Percentiles rank a stretch among this genome's conserved stretches.
phyloP scores from a whole-genome alignment of 2,329 filamentous ascomycete species.

The Colletotrichum theobromicola region DNA sequence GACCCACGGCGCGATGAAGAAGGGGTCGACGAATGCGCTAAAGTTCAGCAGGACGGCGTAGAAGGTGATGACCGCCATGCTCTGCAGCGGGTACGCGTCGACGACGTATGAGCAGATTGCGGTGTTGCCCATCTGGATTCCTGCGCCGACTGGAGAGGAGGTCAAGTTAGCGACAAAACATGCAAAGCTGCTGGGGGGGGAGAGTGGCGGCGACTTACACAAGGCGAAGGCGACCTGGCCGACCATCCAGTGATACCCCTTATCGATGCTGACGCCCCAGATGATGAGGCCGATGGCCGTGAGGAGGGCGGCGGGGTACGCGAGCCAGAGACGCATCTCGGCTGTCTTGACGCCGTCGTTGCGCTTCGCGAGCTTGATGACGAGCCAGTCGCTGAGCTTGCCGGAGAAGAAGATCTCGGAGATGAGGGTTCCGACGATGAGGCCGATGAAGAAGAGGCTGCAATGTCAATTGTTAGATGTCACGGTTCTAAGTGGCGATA shows the following conservation, averaged over 20 bases:
- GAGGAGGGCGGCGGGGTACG: slow-evolving; percentile 55
- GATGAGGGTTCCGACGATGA: slow-evolving; percentile 57
- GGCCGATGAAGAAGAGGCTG: slow-evolving; percentile 55
- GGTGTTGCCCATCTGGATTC: slow-evolving; percentile 63
- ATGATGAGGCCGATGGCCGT: slow-evolving; percentile 54
- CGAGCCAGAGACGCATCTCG: slow-evolving; percentile 62
- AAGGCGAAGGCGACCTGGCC: slow-evolving; percentile 61
- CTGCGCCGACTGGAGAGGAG: slow-evolving; percentile 47
- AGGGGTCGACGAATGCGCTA: slow-evolving; percentile 49
- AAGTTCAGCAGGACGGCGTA: slow-evolving; percentile 59
- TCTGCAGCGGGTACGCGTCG: slow-evolving; percentile 60
- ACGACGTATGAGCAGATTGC: slow-evolving; percentile 57
- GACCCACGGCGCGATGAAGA: slow-evolving; percentile 57
- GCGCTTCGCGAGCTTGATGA: slow-evolving; percentile 47
- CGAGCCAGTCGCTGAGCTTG: slow-evolving; percentile 54
- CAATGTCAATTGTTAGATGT: too few species aligned
- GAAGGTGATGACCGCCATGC: slow-evolving; percentile 59
- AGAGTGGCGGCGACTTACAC: slow-evolving; percentile 39
- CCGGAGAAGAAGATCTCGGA: slow-evolving; percentile 59
- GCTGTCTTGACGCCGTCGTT: slow-evolving; percentile 48
- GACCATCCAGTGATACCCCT: slow-evolving; percentile 59
- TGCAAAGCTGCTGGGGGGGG: fast-evolving
- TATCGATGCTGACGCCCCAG: slow-evolving; percentile 61
- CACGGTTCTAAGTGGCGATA: too few species aligned
- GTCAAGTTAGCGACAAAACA: neutral